These are phyloP conservation scores for Pyricularia sp. DNA, from an alignment of 2,329 filamentous ascomycete genomes.

Conservation along the genomic window DNA sequence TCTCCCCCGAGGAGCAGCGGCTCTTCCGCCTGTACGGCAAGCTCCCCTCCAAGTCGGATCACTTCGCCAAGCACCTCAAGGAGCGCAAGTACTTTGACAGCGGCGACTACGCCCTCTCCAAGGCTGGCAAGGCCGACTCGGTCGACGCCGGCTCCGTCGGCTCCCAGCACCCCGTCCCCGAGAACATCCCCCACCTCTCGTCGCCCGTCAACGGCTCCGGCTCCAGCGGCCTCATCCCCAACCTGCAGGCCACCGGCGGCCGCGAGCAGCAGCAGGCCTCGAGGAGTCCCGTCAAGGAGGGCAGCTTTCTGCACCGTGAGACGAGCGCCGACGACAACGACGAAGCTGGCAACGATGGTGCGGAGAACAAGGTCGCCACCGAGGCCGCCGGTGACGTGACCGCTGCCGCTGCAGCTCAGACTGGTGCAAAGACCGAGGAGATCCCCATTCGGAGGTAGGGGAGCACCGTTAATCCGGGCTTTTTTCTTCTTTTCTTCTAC, in stretches of 20 bases:
- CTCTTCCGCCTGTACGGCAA: constrained; percentile 97
- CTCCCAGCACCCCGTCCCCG: constrained; percentile 86
- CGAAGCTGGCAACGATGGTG: constrained; percentile 9
- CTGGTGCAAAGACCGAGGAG: constrained; percentile 26
- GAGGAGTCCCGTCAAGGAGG: constrained; percentile 83
- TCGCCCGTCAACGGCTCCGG: constrained; percentile 44
- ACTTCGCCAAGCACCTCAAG: constrained; percentile 97
- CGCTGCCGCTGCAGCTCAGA: not conserved
- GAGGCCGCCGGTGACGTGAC: constrained; percentile 15
- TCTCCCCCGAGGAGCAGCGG: constrained; percentile 90
- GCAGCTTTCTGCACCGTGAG: constrained; percentile 75
- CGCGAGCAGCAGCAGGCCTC: constrained; percentile 30
- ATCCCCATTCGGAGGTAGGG: constrained; percentile 56
- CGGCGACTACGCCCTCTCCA: constrained; percentile 91
- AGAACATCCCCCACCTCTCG: constrained; percentile 87
- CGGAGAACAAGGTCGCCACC: constrained; percentile 12
- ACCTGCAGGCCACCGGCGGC: constrained; percentile 10
- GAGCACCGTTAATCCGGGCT: not conserved
- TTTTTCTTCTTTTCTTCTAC: not conserved
- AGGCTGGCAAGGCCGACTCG: constrained; percentile 92
- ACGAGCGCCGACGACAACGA: constrained; percentile 55
- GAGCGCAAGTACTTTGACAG: constrained; percentile 99
- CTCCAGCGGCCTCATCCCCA: constrained; percentile 19
- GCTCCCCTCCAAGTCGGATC: constrained; percentile 89
- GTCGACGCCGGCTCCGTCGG: constrained; percentile 90